Evolutionary conservation across 2,329 filamentous ascomycete species (phyloP).

Genomic region (Diaporthe citri): DNA sequence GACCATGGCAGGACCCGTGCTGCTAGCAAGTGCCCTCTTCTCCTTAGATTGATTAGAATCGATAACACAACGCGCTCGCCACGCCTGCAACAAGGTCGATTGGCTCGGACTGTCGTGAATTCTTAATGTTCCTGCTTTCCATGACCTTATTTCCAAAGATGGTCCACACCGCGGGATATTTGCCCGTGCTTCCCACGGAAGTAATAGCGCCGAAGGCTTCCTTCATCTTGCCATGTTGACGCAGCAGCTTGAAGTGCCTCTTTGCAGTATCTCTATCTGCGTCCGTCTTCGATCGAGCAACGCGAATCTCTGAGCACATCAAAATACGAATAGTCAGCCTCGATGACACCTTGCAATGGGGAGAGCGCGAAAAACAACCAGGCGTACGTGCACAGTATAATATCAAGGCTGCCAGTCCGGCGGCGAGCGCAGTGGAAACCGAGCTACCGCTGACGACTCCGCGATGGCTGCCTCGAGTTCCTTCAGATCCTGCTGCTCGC

Average conservation of each 20-base stretch:
- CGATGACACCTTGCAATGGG: background rate
- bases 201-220: background rate
- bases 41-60: background rate
- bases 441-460: conserved; percentile 45
- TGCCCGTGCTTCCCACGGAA: background rate
- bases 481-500: conserved; percentile 39
- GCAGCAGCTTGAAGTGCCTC: conserved; percentile 1
- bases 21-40: background rate
- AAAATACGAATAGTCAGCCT: background rate
- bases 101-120: background rate
- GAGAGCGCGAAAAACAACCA: background rate
- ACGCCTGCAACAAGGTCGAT: background rate
- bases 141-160: background rate
- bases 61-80: background rate
- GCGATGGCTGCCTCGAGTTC: conserved; percentile 47
- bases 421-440: conserved; percentile 48
- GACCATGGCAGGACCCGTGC: background rate
- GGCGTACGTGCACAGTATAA: conserved; percentile 40
- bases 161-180: background rate
- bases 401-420: conserved; percentile 48
- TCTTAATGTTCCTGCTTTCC: background rate
- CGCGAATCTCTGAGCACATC: background rate
- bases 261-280: background rate
- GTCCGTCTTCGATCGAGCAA: background rate
- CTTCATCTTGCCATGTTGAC: background rate